These are phyloP conservation scores for Globisporangium radiosum DNA, from an alignment of 352 stramenopile genomes.

Conservation along the genomic window DNA sequence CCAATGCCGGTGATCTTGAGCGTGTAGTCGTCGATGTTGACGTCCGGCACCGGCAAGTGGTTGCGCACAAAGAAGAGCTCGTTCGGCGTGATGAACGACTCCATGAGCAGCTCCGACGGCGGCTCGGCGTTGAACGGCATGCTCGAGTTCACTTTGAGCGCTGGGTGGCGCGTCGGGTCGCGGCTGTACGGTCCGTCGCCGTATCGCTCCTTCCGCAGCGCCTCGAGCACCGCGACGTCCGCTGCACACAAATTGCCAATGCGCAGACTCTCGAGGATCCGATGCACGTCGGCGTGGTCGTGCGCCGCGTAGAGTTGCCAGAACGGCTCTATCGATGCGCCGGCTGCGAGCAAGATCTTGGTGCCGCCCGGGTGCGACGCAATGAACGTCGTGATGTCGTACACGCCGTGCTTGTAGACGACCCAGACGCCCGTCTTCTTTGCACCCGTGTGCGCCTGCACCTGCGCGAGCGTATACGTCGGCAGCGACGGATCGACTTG, in stretches of 20 bases:
- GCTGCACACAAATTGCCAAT: constrained; percentile 88
- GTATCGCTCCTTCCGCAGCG: constrained; percentile 75
- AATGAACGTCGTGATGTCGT: constrained; percentile 97
- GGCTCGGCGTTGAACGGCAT: constrained; percentile 96
- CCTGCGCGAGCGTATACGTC: constrained; percentile 61
- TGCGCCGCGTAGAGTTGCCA: constrained; percentile 97
- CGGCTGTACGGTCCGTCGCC: constrained; percentile 90
- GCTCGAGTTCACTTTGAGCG: constrained; percentile 90
- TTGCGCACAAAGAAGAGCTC: constrained; percentile 97
- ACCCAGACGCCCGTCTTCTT: constrained; percentile 88
- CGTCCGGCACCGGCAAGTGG: constrained; percentile 94
- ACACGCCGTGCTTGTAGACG: constrained; percentile 91
- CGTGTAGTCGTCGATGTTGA: constrained; percentile 40
- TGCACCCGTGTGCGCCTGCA: constrained; percentile 64
- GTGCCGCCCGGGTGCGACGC: constrained; percentile 88
- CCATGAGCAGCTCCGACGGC: constrained; percentile 86
- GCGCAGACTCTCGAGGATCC: constrained; percentile 87
- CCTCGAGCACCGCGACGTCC: constrained; percentile 83
- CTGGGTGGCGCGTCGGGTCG: constrained; percentile 85
- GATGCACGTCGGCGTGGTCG: constrained; percentile 89
- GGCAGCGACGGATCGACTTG: constrained; percentile 36
- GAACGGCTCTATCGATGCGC: constrained; percentile 87
- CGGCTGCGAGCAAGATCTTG: constrained; percentile 87
- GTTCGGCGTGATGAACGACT: constrained; percentile 94
- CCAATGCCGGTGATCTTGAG: constrained; percentile 70